A percentile compares a stretch with the other conserved stretches of the same genome.
These are phyloP conservation scores for Cylindrotheca closterium DNA, from an alignment of 108 stramenopile species.

Conservation along the genomic window DNA sequence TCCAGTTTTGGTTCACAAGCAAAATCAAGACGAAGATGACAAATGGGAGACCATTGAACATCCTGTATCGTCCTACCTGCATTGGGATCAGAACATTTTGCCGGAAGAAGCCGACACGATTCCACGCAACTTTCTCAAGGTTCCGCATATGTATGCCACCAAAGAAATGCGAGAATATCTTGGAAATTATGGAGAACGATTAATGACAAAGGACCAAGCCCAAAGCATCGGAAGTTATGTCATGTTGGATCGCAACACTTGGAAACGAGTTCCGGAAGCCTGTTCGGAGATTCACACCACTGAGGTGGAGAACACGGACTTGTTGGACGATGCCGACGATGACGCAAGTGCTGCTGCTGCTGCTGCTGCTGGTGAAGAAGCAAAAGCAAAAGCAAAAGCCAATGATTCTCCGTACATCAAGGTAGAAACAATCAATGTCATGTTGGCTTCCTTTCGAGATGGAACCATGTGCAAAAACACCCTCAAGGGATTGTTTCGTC, in stretches of 20 bases:
- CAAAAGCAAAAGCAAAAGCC: neutral
- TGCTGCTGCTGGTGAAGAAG: neutral
- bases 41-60: conserved; percentile 44
- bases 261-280: neutral
- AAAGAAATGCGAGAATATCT: conserved; percentile 58
- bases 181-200: conserved; percentile 57
- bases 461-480: conserved; percentile 36
- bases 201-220: conserved; percentile 68
- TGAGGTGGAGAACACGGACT: too few species aligned
- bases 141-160: conserved; percentile 18
- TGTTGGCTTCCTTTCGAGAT: conserved; percentile 53
- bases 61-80: conserved; percentile 24
- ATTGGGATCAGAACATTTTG: conserved; percentile 1
- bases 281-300: too few species aligned
- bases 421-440: conserved; percentile 54
- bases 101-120: neutral
- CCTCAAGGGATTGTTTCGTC: conserved; percentile 32
- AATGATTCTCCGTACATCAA: neutral
- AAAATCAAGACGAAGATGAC: conserved; percentile 16
- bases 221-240: conserved; percentile 44
- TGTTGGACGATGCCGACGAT: neutral
- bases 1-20: conserved; percentile 30
- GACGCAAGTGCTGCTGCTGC: neutral
- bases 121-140: conserved; percentile 19
- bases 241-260: neutral